Conservation (phyloP, 2,329 filamentous ascomycete genomes). For the Tricladium varicosporioides region DNA sequence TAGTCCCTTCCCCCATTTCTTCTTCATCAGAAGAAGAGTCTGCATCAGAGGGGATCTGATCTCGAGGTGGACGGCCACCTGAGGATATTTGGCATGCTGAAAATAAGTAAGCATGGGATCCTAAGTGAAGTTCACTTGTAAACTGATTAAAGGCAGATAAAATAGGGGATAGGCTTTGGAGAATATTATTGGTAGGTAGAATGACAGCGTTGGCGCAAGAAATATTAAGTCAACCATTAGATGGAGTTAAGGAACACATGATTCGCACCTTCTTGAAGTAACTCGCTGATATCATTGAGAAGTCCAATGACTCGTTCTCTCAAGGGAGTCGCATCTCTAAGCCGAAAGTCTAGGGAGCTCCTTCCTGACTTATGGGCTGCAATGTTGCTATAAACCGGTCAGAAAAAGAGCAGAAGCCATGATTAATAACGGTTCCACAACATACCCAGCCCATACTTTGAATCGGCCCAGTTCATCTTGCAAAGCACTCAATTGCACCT, state of each 20-base stretch:
- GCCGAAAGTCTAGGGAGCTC: slow-evolving; percentile 9
- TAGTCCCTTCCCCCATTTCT: background rate
- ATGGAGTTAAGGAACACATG: background rate
- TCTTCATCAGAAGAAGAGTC: slow-evolving; percentile 1
- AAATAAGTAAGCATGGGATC: background rate
- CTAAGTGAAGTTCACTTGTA: background rate
- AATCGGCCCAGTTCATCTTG: slow-evolving; percentile 11
- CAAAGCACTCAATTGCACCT: background rate
- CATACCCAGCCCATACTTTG: slow-evolving; percentile 11
- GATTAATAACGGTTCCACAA: background rate
- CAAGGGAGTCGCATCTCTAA: slow-evolving; percentile 7
- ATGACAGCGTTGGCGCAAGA: background rate
- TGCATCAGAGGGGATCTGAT: background rate
- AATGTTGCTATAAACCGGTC: slow-evolving; percentile 4
- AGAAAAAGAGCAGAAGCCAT: background rate
- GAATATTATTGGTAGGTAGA: too few relatives aligned
- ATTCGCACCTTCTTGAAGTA: slow-evolving; percentile 5
- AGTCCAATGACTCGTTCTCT: slow-evolving; percentile 1
- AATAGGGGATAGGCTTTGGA: background rate
- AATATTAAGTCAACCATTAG: too few relatives aligned
- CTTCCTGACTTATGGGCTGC: slow-evolving; percentile 5
- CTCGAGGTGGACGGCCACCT: background rate
- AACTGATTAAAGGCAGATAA: background rate
- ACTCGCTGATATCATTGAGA: background rate
- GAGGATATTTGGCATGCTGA: background rate